Conservation (phyloP, 805 yeast species). For the Wickerhamomyces subpelliculosus region DNA sequence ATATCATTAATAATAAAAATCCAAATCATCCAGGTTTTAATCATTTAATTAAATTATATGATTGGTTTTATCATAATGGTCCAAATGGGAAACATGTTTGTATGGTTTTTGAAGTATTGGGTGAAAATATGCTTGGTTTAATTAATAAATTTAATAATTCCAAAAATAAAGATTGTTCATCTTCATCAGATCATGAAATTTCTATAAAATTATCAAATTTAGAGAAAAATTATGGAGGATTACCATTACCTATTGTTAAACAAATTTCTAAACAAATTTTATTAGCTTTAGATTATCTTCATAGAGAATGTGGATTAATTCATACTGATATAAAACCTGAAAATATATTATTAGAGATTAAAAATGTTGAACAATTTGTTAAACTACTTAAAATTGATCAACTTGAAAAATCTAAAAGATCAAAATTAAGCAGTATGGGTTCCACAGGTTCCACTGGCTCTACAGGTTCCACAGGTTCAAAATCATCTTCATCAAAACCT, state of each 20-base stretch:
- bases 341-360: conserved; percentile 50
- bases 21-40: conserved; percentile 41
- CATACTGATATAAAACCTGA: conserved; percentile 78
- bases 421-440: too few species aligned
- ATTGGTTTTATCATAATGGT: conserved; percentile 49
- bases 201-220: conserved; percentile 22
- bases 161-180: neutral
- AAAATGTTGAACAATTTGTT: conserved; percentile 46
- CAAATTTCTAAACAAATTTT: conserved; percentile 51
- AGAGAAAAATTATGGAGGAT: conserved; percentile 41
- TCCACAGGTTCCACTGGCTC: too few species aligned
- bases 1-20: conserved; percentile 23
- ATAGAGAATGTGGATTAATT: conserved; percentile 54
- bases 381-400: conserved; percentile 1
- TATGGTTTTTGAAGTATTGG: conserved; percentile 61
- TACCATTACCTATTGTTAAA: conserved; percentile 47
- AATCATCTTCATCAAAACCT: conserved; percentile 24
- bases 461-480: too few species aligned
- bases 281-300: conserved; percentile 50
- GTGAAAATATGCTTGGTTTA: conserved; percentile 50
- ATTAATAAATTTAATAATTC: conserved; percentile 32
- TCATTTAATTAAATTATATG: conserved; percentile 46
- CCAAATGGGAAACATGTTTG: conserved; percentile 61
- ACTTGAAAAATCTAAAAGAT: neutral
- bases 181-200: neutral